phyloP scores from a whole-genome alignment of 306 rosid genomes.

The Ammopiptanthus mongolicus region DNA sequence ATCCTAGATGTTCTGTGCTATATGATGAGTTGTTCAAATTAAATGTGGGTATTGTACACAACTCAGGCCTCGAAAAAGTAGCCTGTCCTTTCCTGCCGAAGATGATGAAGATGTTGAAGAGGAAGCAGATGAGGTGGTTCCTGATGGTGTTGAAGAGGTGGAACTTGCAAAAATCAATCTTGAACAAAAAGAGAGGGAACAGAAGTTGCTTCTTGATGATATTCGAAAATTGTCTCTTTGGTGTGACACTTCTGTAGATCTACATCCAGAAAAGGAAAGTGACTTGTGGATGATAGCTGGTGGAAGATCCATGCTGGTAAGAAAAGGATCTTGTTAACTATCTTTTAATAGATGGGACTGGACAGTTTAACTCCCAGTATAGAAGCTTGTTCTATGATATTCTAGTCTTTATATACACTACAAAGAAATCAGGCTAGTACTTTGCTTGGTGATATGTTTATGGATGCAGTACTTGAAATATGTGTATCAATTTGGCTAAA shows the following conservation, averaged over 20 bases:
- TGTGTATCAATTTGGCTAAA: conserved; percentile 1
- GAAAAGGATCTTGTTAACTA: conserved; percentile 34
- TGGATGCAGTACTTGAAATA: background rate
- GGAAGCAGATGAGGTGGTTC: conserved; percentile 96
- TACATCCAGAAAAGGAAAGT: conserved; percentile 66
- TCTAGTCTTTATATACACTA: background rate
- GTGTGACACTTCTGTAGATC: conserved; percentile 59
- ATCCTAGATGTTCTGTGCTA: conserved; percentile 16
- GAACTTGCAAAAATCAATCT: conserved; percentile 90
- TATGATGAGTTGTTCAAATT: conserved; percentile 23
- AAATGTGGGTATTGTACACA: conserved; percentile 25
- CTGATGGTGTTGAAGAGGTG: conserved; percentile 98
- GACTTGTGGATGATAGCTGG: conserved; percentile 85
- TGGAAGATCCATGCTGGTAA: conserved; percentile 75
- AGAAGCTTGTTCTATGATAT: conserved; percentile 16
- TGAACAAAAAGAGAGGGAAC: conserved; percentile 79
- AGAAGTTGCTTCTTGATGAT: conserved; percentile 79
- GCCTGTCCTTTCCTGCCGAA: conserved; percentile 76
- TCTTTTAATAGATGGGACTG: conserved; percentile 13
- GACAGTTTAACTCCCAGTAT: conserved; percentile 16
- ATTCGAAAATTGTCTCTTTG: conserved; percentile 65
- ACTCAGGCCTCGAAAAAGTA: conserved; percentile 92
- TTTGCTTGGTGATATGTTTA: conserved; percentile 18
- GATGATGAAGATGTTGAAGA: conserved; percentile 96
- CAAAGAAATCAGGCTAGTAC: background rate